Base-by-base conservation (phyloP, 306 rosid genomes). In the Prosopis cineraria region DNA sequence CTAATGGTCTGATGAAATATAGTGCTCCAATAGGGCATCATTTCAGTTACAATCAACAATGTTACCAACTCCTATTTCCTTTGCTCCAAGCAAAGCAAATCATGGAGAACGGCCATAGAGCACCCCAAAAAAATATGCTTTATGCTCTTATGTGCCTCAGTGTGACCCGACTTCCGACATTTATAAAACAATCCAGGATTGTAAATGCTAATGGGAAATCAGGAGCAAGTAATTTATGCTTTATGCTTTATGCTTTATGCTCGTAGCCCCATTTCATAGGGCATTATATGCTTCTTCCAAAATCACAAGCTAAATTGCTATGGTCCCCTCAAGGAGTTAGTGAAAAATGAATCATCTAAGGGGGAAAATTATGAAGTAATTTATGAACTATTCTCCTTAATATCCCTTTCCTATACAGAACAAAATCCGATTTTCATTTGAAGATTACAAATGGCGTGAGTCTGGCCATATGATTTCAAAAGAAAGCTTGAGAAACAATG, bases 241-340 rank as follows among this genome's bases (percentile, higher is more conserved):
- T n/a, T n/a, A n/a, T n/a, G n/a, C n/a, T n/a, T n/a, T n/a, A n/a
- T n/a, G n/a, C n/a, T n/a, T n/a, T n/a, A 5, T 10, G 12, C 12
- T 62, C 44, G n/a, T 75, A 39, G 79, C 55, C 12, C 36, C 66
- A 44, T 39, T 70, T 76, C 58, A n/a, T 10, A 20, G 33, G 44
- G 52, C 24, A 63, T 60, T 40, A 50, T 69, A 80, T 17, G 37
- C 77, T 59, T 47, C 67, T 81, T 48, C 74, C n/a, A 50, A 70
- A 27, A 11, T 58, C 50, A 45, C 63, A 40, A 48, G 66, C 36
- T 62, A 62, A 62, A 70, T 62, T n/a, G 76, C 39, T 37, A 40
- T 11, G 36, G 36, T 27, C 13, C 17, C n/a, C 34, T 25, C 36
- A 27, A 24, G 4, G 65, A 25, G n/a, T 27, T 1, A 25, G 65